These are phyloP conservation scores for Sporothrix phasma DNA, from an alignment of 2,329 filamentous ascomycete genomes.

Conservation along the genomic window DNA sequence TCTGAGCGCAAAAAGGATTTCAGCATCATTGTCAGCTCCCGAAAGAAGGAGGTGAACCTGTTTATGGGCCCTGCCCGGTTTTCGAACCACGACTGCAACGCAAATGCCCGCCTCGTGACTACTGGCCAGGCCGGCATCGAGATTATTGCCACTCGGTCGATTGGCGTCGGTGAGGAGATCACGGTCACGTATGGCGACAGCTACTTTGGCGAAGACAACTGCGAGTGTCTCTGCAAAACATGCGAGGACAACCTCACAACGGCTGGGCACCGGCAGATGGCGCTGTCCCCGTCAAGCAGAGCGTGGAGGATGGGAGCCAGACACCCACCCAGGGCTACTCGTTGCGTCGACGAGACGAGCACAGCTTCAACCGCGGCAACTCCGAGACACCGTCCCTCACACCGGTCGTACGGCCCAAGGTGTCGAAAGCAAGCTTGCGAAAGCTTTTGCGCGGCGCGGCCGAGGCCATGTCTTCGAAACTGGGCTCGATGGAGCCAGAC, in stretches of 20 bases:
- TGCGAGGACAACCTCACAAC: slow-evolving; percentile 70
- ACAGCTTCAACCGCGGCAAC: slow-evolving; percentile 32
- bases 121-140: slow-evolving; percentile 80
- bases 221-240: slow-evolving; percentile 83
- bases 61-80: slow-evolving; percentile 95
- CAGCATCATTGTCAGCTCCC: slow-evolving; percentile 88
- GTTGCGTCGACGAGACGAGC: slow-evolving; percentile 45
- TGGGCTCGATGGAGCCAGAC: background rate
- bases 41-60: slow-evolving; percentile 80
- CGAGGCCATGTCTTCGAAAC: background rate
- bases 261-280: slow-evolving; percentile 61
- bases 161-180: slow-evolving; percentile 83
- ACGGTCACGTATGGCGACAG: slow-evolving; percentile 93
- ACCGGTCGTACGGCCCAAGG: slow-evolving; percentile 43
- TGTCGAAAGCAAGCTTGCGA: slow-evolving; percentile 31
- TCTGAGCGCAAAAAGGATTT: slow-evolving; percentile 83
- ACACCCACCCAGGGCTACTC: slow-evolving; percentile 39
- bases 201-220: slow-evolving; percentile 92
- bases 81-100: slow-evolving; percentile 92
- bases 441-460: slow-evolving; percentile 1
- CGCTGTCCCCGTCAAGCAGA: slow-evolving; percentile 38
- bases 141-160: slow-evolving; percentile 73
- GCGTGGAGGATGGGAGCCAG: slow-evolving; percentile 41
- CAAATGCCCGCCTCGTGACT: slow-evolving; percentile 81
- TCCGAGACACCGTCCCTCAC: slow-evolving; percentile 50